Percentiles rank a stretch among this genome's conserved stretches.
phyloP scores from a whole-genome alignment of 768 basidiomycete species.

The Leccinum uliginosum region DNA sequence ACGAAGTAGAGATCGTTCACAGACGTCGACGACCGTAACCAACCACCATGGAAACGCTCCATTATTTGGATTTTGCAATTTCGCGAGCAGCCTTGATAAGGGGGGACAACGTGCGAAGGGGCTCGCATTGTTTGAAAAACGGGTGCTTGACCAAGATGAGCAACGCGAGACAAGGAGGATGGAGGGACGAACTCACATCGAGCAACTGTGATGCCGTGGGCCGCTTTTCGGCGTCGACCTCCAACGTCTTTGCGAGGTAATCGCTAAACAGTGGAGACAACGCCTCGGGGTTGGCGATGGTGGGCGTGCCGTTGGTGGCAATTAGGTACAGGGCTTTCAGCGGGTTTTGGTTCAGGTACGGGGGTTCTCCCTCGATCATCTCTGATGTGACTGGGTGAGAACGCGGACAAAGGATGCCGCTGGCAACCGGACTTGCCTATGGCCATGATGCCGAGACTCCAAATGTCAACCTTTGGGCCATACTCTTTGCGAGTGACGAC shows the following conservation, averaged over 20 bases:
- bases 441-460: constrained; percentile 95
- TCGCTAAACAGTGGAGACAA: constrained; percentile 79
- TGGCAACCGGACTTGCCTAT: constrained; percentile 55
- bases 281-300: constrained; percentile 85
- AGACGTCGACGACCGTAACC: not conserved
- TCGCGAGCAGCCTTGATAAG: constrained; percentile 91
- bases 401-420: not conserved
- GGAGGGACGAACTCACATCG: constrained; percentile 43
- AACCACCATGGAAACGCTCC: not conserved
- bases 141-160: constrained; percentile 51
- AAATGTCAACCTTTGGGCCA: constrained; percentile 97
- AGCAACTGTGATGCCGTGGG: constrained; percentile 81
- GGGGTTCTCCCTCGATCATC: constrained; percentile 98
- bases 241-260: constrained; percentile 82
- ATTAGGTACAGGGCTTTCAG: constrained; percentile 96
- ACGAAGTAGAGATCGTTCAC: constrained; percentile 13
- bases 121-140: constrained; percentile 87
- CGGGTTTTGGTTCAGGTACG: constrained; percentile 94
- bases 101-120: constrained; percentile 78
- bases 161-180: not conserved
- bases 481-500: constrained; percentile 98
- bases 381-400: constrained; percentile 42
- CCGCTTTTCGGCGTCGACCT: constrained; percentile 93
- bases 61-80: constrained; percentile 60
- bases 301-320: constrained; percentile 96